A percentile compares a stretch with the other conserved stretches of the same genome.
phyloP scores from a whole-genome alignment of 306 rosid species.

The Dalbergia cultrata region DNA sequence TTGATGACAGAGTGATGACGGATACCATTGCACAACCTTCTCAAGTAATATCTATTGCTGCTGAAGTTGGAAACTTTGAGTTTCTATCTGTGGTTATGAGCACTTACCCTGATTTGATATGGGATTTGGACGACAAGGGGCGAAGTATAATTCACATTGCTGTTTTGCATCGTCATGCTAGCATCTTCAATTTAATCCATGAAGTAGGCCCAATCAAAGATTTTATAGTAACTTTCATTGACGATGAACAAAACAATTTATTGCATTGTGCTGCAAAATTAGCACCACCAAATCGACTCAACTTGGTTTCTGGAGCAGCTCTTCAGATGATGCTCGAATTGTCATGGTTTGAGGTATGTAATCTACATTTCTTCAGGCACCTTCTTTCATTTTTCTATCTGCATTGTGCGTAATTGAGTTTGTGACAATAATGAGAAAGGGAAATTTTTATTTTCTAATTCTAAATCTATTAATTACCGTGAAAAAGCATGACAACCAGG shows the following conservation, averaged over 20 bases:
- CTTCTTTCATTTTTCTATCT: neutral
- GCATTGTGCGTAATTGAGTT: too few species aligned
- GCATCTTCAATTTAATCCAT: constrained; percentile 55
- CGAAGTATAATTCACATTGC: constrained; percentile 54
- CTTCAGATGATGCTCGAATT: constrained; percentile 57
- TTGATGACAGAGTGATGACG: neutral
- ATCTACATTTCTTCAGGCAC: neutral
- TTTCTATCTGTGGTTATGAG: constrained; percentile 50
- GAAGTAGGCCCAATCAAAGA: constrained; percentile 50
- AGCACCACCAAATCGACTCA: constrained; percentile 46
- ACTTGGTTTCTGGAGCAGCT: constrained; percentile 56
- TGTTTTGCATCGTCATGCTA: constrained; percentile 54
- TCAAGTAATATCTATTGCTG: constrained; percentile 45
- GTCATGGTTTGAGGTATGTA: constrained; percentile 59
- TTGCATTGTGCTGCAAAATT: constrained; percentile 52
- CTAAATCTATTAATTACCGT: too few species aligned
- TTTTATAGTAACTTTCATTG: constrained; percentile 3
- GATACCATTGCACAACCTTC: constrained; percentile 31
- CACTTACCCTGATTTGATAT: constrained; percentile 53
- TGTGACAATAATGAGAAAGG: too few species aligned
- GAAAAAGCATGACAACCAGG: too few species aligned
- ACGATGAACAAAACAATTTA: constrained; percentile 16
- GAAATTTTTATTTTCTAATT: too few species aligned
- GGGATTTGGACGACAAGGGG: constrained; percentile 40
- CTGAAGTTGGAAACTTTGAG: constrained; percentile 56